Evolutionary conservation across 2,329 filamentous ascomycete genomes (phyloP), one percentile per base, ranked within the genome.

Genomic region (Aspergillus flavus): DNA sequence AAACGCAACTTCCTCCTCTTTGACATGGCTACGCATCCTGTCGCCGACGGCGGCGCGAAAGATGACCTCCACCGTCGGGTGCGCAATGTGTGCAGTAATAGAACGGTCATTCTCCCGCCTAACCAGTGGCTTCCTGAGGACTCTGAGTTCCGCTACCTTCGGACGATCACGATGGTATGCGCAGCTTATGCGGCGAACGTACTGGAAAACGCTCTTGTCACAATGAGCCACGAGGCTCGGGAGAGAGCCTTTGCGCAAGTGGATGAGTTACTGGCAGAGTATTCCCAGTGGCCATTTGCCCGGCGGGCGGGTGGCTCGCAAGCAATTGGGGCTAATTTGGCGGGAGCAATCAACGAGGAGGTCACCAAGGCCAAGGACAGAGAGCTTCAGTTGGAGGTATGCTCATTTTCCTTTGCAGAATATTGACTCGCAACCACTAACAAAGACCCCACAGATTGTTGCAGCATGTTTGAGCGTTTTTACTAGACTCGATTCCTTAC

Each of bases 1-100:
- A 99, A 99, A 85, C 93, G 93, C 81, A 99, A 99, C 84, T 99
- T 99, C 83, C 87, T 99, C 68, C 91, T 99, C 68, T 99, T 99
- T 84, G 95, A 99, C 82, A 99, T 99, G 95, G 95, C 95, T 62
- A 99, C 95, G 68, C 95, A 99, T 79, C 95, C 95, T 48, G 94
- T 99, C 63, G 94, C 93, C 68, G 95, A 99, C 74, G 91, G 93
- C 69, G 94, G 93, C 74, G 95, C 95, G 74, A 99, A 99, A 83
- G 95, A 98, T 75, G 95, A 99, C 82, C 95, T 99, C 74, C 88
- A 95, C 73, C 89, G 92, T 76, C 91, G 95, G 72, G 94, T 98
- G 69, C 90, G 94, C 76, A 96, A 92, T 76, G 88, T 98, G 64
- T 89, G 97, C 69, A 97, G 93, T 65, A 93, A 94, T 81, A 90